Conservation (phyloP, 192 early-diverging fungal species). For the Backusella morwellensis region DNA sequence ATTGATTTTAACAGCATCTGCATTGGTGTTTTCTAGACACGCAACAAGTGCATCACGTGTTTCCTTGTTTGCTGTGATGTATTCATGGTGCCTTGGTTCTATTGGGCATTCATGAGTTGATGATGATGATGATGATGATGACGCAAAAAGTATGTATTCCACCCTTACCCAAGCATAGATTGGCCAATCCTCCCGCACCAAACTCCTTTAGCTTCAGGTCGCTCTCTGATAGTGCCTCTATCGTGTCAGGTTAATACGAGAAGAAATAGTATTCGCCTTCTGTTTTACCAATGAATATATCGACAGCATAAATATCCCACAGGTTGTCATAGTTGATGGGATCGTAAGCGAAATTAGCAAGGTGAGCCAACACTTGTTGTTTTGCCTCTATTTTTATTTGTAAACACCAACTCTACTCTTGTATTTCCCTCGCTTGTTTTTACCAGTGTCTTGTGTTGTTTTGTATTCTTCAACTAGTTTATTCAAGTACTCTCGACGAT, state of each 20-base stretch:
- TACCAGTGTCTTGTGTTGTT: constrained; percentile 11
- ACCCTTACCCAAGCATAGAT: constrained; percentile 29
- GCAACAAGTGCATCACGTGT: not conserved
- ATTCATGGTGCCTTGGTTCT: constrained; percentile 12
- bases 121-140: not conserved
- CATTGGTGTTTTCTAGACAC: not conserved
- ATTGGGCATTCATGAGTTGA: not conserved
- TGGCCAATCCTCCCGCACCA: constrained; percentile 29
- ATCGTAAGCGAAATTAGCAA: constrained; percentile 56
- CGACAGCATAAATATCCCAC: constrained; percentile 38
- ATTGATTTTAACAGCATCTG: not conserved
- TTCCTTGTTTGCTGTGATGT: not conserved
- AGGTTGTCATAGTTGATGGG: constrained; percentile 49
- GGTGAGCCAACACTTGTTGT: constrained; percentile 40
- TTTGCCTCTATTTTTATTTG: constrained; percentile 19
- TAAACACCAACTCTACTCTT: too few species aligned
- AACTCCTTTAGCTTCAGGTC: constrained; percentile 22
- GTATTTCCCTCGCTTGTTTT: not conserved
- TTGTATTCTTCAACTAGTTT: constrained; percentile 25
- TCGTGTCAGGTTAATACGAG: not conserved
- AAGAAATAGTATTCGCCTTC: too few species aligned
- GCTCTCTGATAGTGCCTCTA: constrained; percentile 3
- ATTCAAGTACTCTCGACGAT: constrained; percentile 24
- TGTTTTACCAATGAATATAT: constrained; percentile 38
- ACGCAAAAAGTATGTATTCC: not conserved